Evolutionary conservation across 2,329 filamentous ascomycete species (phyloP), one percentile per base, ranked within the genome.

Genomic region (Curvularia hawaiiensis): DNA sequence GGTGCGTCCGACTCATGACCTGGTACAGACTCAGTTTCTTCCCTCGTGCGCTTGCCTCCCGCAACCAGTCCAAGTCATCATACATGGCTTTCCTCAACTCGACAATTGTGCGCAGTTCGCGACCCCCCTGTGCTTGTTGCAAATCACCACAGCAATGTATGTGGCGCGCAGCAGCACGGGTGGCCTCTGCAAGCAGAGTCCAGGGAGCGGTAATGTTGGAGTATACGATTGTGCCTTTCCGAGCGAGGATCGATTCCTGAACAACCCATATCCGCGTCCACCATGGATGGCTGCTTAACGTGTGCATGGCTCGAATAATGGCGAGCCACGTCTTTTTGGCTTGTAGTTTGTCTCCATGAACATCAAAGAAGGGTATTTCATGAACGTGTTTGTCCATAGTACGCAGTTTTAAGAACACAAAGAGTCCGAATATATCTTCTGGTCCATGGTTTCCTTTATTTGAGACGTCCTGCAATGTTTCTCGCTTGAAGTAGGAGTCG

Each of bases 241-340:
- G 52, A 38, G 60, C 51, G 18, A 63, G 56, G 22, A 63, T 56
- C 5, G 59, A 57, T 35, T 63, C 61, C 44, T 63, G 61, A 22
- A 63, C 43, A 14, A 63, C 61, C 61, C 59, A 63, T n/a, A 62
- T 61, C 2, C 61, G 52, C 24, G 49, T 55, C 61, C 59, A 61
- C 59, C 41, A 56, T 33, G 41, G 33, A 16, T 46, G 38, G 6
- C 24, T 40, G 7, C 24, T 30, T 26, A 46, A 18, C 1, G 54
- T 51, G 12, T 47, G 16, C 33, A 50, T 39, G 28, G 48, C 54
- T 18, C 49, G 33, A 16, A 52, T 16, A 12, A 52, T 40, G n/a
- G 41, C 18, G 1, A 24, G n/a, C 54, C 54, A 56, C 2, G n/a
- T 5, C 7, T 52, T 14, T 20, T 26, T 28, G 24, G 31, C n/a